Conservation (phyloP, 2,329 filamentous ascomycete species). For the Diaporthe australafricana region DNA sequence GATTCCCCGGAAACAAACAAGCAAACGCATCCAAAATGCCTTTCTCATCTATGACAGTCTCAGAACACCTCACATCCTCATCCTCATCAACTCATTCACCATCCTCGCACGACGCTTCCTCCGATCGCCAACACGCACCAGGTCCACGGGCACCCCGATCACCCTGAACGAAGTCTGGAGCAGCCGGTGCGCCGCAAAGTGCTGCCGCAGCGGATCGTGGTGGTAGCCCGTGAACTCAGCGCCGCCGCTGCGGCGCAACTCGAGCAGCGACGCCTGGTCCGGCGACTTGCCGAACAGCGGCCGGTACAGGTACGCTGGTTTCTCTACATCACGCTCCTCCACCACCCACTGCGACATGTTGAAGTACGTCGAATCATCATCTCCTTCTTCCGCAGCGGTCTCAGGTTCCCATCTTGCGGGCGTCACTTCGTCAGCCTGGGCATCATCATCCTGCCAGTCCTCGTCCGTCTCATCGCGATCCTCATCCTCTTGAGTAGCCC, state of each 20-base stretch:
- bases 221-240: conserved; percentile 37
- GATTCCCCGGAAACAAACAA: background rate
- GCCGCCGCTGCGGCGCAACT: conserved; percentile 24
- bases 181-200: conserved; percentile 31
- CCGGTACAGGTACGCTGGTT: conserved; percentile 34
- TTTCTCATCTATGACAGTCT: background rate
- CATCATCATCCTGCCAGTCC: background rate
- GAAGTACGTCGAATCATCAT: no score
- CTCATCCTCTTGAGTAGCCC: no score
- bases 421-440: background rate
- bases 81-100: conserved; percentile 20
- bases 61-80: conserved; percentile 14
- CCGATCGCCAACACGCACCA: background rate
- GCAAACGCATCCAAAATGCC: background rate
- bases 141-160: conserved; percentile 19
- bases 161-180: background rate
- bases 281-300: conserved; percentile 10
- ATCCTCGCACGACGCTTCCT: background rate
- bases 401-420: background rate
- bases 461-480: background rate
- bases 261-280: background rate
- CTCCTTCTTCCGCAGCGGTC: background rate
- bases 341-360: background rate
- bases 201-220: conserved; percentile 6
- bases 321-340: conserved; percentile 34